Evolutionary conservation across 345 rosid species (phyloP), one percentile per base, ranked within the genome.

Genomic region (Citrus unshiu): DNA sequence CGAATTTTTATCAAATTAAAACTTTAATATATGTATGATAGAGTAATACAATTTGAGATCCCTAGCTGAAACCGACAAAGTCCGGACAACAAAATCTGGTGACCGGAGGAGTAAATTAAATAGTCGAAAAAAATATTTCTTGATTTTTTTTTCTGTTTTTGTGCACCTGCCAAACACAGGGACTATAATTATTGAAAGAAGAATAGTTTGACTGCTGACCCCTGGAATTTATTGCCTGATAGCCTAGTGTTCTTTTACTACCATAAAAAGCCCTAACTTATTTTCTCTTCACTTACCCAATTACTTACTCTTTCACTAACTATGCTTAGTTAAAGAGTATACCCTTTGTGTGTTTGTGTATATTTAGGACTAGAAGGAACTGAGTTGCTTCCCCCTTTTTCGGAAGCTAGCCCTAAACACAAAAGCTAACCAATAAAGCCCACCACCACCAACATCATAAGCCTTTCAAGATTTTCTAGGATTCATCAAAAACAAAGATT

Each of bases 391-490:
- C 70, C 75, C 74, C 75, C 29, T 46, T 87, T 79, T 66, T 60
- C 5, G 62, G 78, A 24, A 59, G 71, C 78, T 71, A 76, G 65
- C 68, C 56, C 56, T 30, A 34, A 46, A 60, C 73, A 37, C 77
- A 39, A 74, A 70, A 57, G 76, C 58, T 58, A 22, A 71, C 40
- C 24, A 35, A 82, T 76, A 77, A 77, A 46, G 51, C 51, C 51
- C 51, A 46, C 27, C 75, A 60, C 71, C 79, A 63, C 57, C 60
- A 72, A 62, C 68, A 84, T 80, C 84, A 84, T 75, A 64, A 72
- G 51, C 84, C 83, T 86, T 84, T 80, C 77, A 80, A 81, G 78
- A 66, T 75, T 65, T 81, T 85, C 82, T 83, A 79, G 88, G 83
- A 77, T 81, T 83, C 74, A 79, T 81, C 77, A 79, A 75, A 81